Base-by-base conservation (phyloP, 495 filamentous ascomycete genomes). In the Penicillium pulvis region DNA sequence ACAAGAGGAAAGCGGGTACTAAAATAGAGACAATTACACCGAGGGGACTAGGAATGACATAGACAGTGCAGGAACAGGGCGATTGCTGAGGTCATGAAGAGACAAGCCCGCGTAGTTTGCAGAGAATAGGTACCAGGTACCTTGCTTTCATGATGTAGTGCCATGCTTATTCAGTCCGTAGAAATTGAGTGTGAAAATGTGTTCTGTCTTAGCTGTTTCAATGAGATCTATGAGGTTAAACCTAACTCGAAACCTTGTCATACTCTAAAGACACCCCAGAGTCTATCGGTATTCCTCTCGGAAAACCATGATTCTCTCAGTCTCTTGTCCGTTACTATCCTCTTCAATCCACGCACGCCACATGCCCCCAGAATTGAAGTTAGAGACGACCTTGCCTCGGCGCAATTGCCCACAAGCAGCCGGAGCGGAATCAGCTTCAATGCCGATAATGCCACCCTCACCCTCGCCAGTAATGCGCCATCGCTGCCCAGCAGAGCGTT, bases 361-460 rank as follows among this genome's bases (percentile, higher is more conserved):
- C 90, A 97, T 93, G 0, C 93, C 93, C 4, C 87, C 89, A 63
- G 90, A 96, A 68, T 97, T 96, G 70, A 89, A 90, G 64, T 91
- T 89, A 51, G 81, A 85, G 28, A 90, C 77, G n/a, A 92, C 77
- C 44, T 76, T 74, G 0, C 81, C 82, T 56, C 78, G 55, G 51
- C 57, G 65, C 43, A 66, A 17, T 67, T n/a, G 80, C 68, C 28
- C 68, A 50, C 6, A 20, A 61, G 57, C 44, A 24, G 49, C 46
- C 17, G 43, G 45, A 6, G 61, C 63, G 17, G 85, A 70, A 3
- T 80, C 74, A 6, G 82, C 74, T 59, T 96, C 91, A 51, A 96
- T 89, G 0, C 91, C 93, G 61, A 97, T 96, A 47, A 96, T 88
- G 0, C 93, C 92, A 4, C 90, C 92, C 63, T 88, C 82, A 1